Percentiles rank a stretch among this genome's conserved stretches.
Evolutionary conservation across 768 basidiomycete species (phyloP).

Genomic region (Lyophyllum semitale): DNA sequence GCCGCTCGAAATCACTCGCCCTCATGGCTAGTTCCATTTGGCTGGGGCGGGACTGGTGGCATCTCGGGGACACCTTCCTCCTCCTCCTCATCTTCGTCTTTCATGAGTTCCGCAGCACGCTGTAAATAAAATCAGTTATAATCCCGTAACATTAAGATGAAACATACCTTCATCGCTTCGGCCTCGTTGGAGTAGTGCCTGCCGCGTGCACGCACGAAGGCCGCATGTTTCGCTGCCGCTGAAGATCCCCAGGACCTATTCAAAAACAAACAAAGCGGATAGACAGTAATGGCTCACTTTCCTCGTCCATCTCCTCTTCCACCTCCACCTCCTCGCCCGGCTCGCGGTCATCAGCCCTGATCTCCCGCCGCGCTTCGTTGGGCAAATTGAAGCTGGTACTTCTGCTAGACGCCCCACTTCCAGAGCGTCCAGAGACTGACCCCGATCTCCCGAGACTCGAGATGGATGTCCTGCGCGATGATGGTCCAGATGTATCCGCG

Average conservation of each 20-base stretch:
- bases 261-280: background rate
- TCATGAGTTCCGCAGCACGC: slow-evolving; percentile 67
- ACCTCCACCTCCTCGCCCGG: slow-evolving; percentile 71
- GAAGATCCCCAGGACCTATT: background rate
- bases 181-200: slow-evolving; percentile 91
- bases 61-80: slow-evolving; percentile 1
- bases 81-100: slow-evolving; percentile 60
- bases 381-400: slow-evolving; percentile 86
- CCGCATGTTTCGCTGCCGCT: slow-evolving; percentile 85
- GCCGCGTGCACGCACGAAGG: slow-evolving; percentile 77
- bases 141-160: background rate
- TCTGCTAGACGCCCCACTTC: slow-evolving; percentile 66
- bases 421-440: slow-evolving; percentile 57
- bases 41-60: slow-evolving; percentile 12
- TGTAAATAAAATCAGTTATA: slow-evolving; percentile 27
- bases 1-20: slow-evolving; percentile 4
- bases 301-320: slow-evolving; percentile 87
- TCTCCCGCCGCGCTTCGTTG: slow-evolving; percentile 62
- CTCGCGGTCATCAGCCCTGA: slow-evolving; percentile 57
- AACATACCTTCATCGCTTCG: slow-evolving; percentile 83
- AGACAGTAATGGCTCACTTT: slow-evolving; percentile 52
- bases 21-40: slow-evolving; percentile 29
- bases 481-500: slow-evolving; percentile 62
- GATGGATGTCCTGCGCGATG: slow-evolving; percentile 74
- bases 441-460: slow-evolving; percentile 60